phyloP scores from a whole-genome alignment of 2,329 filamentous ascomycete genomes.

The Aspergillaceae sp. region DNA sequence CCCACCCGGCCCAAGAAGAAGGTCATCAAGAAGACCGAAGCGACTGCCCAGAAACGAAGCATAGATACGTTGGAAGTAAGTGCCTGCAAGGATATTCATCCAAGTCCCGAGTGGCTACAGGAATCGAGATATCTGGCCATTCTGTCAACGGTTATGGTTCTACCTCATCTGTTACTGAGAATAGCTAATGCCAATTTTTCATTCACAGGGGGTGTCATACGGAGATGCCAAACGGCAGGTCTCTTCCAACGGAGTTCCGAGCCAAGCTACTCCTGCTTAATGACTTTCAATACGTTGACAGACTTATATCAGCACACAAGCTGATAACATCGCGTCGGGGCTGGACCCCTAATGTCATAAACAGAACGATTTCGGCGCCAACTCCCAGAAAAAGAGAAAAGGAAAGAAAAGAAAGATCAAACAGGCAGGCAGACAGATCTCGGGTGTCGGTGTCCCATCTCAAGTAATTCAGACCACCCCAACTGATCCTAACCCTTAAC shows the following conservation, averaged over 20 bases:
- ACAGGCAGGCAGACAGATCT: neutral
- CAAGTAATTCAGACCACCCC: conserved; percentile 9
- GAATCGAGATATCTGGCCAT: conserved; percentile 7
- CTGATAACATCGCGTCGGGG: conserved; percentile 16
- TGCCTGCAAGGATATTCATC: conserved; percentile 19
- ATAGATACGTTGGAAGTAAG: conserved; percentile 38
- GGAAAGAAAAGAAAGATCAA: neutral
- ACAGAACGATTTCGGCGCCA: neutral
- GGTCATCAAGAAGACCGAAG: conserved; percentile 30
- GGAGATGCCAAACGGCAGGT: conserved; percentile 27
- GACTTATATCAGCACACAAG: neutral
- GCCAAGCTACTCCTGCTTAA: conserved; percentile 25
- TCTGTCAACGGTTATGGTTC: neutral
- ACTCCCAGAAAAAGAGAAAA: conserved; percentile 5
- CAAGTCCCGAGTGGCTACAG: conserved; percentile 11
- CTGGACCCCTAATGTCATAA: conserved; percentile 16
- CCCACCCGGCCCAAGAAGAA: conserved; percentile 53
- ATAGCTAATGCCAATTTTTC: conserved; percentile 25
- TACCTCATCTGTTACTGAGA: conserved; percentile 11
- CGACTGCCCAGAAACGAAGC: conserved; percentile 30
- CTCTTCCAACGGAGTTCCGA: conserved; percentile 20
- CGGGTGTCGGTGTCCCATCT: conserved; percentile 7
- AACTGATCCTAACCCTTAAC: conserved; percentile 17
- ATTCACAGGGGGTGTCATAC: conserved; percentile 19
- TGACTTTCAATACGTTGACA: conserved; percentile 3